phyloP scores from a whole-genome alignment of 257 asterid species.

The Dorcoceras hygrometricum region DNA sequence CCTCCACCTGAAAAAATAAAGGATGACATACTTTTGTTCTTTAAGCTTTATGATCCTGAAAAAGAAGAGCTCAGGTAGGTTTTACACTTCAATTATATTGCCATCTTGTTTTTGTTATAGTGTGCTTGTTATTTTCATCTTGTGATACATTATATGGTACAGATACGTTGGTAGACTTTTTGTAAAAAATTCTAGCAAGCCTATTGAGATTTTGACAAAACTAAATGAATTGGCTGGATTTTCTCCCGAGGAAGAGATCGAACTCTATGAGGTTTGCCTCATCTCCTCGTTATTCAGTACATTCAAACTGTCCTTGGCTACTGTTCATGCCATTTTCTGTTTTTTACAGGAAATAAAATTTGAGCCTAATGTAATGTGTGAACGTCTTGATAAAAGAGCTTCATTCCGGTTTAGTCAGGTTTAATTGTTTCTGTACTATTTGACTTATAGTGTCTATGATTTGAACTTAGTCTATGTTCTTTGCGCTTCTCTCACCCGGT shows the following conservation, averaged over 20 bases:
- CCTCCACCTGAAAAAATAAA: constrained; percentile 60
- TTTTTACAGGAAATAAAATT: constrained; percentile 76
- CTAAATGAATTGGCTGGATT: constrained; percentile 90
- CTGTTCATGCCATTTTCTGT: constrained; percentile 9
- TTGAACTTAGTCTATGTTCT: constrained; percentile 8
- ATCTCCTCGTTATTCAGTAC: constrained; percentile 5
- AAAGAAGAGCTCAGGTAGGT: constrained; percentile 62
- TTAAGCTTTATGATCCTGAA: constrained; percentile 68
- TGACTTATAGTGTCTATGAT: background rate
- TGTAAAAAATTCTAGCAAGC: constrained; percentile 72
- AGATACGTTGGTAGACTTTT: constrained; percentile 85
- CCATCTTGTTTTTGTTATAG: constrained; percentile 3
- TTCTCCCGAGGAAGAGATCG: constrained; percentile 85
- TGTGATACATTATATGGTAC: constrained; percentile 21
- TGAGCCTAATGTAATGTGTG: constrained; percentile 97
- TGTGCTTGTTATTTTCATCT: constrained; percentile 20
- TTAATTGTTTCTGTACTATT: constrained; percentile 1
- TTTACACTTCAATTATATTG: background rate
- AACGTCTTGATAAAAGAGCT: constrained; percentile 68
- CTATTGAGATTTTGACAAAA: constrained; percentile 59
- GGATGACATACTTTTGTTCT: constrained; percentile 73
- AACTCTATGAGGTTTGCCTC: constrained; percentile 80
- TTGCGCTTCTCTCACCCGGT: background rate
- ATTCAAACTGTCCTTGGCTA: constrained; percentile 12
- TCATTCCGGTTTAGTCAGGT: constrained; percentile 86